Evolutionary conservation across 2,329 filamentous ascomycete species (phyloP).

Genomic region (Monosporascus cannonballus): DNA sequence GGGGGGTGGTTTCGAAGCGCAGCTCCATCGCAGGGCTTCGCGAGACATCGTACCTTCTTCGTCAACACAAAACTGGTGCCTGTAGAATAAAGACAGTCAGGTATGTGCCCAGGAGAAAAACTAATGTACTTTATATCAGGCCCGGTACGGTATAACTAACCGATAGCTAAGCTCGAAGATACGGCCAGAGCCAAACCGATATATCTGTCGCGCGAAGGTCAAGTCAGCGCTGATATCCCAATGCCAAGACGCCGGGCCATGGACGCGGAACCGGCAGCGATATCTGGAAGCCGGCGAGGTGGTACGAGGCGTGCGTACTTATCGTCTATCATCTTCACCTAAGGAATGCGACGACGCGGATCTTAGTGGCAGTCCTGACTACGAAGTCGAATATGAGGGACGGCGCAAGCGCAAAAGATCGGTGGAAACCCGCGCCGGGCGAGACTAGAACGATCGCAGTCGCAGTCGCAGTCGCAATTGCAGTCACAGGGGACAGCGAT

Average conservation of each 20-base stretch:
- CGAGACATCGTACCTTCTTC: conserved; percentile 67
- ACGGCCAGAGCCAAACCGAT: conserved; percentile 72
- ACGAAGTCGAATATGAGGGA: conserved; percentile 1
- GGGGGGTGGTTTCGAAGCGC: conserved; percentile 1
- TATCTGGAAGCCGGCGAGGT: conserved; percentile 4
- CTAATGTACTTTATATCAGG: background rate
- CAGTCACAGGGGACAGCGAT: background rate
- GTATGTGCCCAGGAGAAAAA: background rate
- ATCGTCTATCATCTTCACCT: conserved; percentile 38
- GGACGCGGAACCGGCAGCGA: conserved; percentile 1
- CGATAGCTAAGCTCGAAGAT: conserved; percentile 68
- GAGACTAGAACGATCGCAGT: conserved; percentile 13
- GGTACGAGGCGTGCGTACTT: conserved; percentile 30
- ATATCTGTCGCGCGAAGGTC: conserved; percentile 47
- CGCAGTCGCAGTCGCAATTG: background rate
- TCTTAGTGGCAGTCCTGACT: conserved; percentile 4
- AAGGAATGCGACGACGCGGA: conserved; percentile 12
- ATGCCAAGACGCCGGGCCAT: conserved; percentile 1
- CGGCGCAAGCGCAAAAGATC: background rate
- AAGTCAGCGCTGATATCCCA: conserved; percentile 24
- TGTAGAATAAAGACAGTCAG: conserved; percentile 29
- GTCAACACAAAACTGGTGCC: conserved; percentile 98
- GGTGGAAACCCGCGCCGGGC: conserved; percentile 22
- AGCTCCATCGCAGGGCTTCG: conserved; percentile 1
- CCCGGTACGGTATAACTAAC: conserved; percentile 37